Percentiles rank a stretch among this genome's conserved stretches.
Evolutionary conservation across 192 early-diverging fungal species (phyloP).

Genomic region (Linnemannia zychae): DNA sequence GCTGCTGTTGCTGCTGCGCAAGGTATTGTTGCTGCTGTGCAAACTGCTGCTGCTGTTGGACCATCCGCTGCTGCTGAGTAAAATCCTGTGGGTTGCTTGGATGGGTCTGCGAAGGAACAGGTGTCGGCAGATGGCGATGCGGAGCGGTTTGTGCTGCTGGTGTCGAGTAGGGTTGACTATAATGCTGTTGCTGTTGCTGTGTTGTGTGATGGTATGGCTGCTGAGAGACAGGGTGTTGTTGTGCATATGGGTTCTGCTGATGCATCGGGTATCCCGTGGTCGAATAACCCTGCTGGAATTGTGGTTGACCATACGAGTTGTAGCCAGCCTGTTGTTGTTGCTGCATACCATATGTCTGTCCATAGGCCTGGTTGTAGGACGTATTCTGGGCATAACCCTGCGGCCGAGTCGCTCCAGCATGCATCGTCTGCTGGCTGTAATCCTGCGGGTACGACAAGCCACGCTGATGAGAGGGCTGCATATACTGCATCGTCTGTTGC

Average conservation of each 20-base stretch:
- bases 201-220: slow-evolving; percentile 20
- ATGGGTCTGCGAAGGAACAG: background rate
- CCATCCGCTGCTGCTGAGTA: slow-evolving; percentile 22
- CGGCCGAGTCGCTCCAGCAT: slow-evolving; percentile 5
- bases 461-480: slow-evolving; percentile 21
- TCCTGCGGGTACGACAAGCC: slow-evolving; percentile 15
- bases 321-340: slow-evolving; percentile 21
- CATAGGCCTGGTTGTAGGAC: slow-evolving; percentile 22
- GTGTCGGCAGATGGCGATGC: slow-evolving; percentile 13
- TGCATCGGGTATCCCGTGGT: slow-evolving; percentile 16
- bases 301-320: slow-evolving; percentile 12
- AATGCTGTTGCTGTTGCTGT: slow-evolving; percentile 18
- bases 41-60: slow-evolving; percentile 24
- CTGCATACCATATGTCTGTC: slow-evolving; percentile 16
- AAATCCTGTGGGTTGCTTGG: slow-evolving; percentile 14
- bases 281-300: slow-evolving; percentile 22
- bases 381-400: slow-evolving; percentile 21
- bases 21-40: slow-evolving; percentile 17
- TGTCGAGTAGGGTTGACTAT: slow-evolving; percentile 3
- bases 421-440: slow-evolving; percentile 12
- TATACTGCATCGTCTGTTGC: slow-evolving; percentile 21
- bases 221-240: background rate
- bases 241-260: slow-evolving; percentile 11
- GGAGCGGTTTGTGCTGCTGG: background rate
- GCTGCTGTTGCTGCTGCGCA: slow-evolving; percentile 17